phyloP scores from a whole-genome alignment of 176 grass and related monocot genomes.

The Metroxylon sagu region DNA sequence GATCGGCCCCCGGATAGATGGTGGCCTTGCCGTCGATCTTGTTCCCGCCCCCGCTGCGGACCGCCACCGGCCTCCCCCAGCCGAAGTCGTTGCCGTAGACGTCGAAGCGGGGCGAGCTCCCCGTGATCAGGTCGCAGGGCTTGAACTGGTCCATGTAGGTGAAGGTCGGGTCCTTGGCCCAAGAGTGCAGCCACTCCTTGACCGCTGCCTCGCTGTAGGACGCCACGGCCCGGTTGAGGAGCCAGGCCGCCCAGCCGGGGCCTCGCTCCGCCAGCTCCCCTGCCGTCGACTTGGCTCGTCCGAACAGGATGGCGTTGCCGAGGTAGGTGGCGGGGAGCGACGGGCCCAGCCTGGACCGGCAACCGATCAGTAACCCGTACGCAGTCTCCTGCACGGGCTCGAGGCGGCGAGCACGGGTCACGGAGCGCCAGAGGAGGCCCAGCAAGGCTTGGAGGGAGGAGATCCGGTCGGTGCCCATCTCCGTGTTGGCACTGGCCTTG shows the following conservation, averaged over 20 bases:
- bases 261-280: conserved; percentile 48
- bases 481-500: conserved; percentile 18
- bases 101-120: conserved; percentile 86
- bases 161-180: conserved; percentile 76
- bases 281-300: conserved; percentile 47
- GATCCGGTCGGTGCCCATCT: conserved; percentile 23
- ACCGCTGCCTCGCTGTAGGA: conserved; percentile 40
- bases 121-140: conserved; percentile 60
- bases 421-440: conserved; percentile 59
- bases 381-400: conserved; percentile 35
- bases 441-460: conserved; percentile 85
- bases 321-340: conserved; percentile 35
- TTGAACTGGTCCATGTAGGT: conserved; percentile 75
- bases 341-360: conserved; percentile 48
- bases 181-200: conserved; percentile 30
- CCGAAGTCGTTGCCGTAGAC: conserved; percentile 96
- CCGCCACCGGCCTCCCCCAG: conserved; percentile 66
- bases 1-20: neutral
- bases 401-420: conserved; percentile 60
- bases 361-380: conserved; percentile 80
- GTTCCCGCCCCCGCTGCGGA: conserved; percentile 77
- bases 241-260: conserved; percentile 46
- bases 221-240: conserved; percentile 48
- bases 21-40: conserved; percentile 76
- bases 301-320: conserved; percentile 91